These are phyloP conservation scores for Aquanectria penicillioides DNA, from an alignment of 2,329 filamentous ascomycete species.

Conservation along the genomic window DNA sequence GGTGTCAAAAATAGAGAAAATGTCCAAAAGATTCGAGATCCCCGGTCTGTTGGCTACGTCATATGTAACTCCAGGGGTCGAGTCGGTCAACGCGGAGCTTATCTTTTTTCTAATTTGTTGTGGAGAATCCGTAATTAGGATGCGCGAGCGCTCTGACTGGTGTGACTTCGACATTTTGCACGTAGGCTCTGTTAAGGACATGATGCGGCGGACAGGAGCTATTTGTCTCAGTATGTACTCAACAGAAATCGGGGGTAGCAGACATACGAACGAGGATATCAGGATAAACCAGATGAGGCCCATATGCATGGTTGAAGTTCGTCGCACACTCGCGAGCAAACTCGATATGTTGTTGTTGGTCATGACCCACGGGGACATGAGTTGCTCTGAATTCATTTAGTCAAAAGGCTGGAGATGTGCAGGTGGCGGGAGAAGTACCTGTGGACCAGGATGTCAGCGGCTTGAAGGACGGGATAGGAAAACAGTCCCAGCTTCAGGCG, in stretches of 20 bases:
- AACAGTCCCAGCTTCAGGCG: conserved; percentile 87
- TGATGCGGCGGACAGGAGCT: conserved; percentile 86
- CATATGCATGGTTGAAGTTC: conserved; percentile 84
- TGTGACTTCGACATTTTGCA: conserved; percentile 97
- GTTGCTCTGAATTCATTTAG: conserved; percentile 69
- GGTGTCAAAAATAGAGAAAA: conserved; percentile 76
- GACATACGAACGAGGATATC: conserved; percentile 75
- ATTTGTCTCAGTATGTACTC: neutral
- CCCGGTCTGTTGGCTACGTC: conserved; percentile 77
- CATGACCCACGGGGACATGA: conserved; percentile 95
- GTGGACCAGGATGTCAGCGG: conserved; percentile 92
- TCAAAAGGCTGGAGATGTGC: neutral
- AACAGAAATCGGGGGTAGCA: neutral
- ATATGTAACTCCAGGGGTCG: conserved; percentile 72
- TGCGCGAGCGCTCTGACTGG: conserved; percentile 75
- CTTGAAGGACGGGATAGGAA: conserved; percentile 95
- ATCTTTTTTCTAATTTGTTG: conserved; percentile 76
- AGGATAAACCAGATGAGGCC: conserved; percentile 71
- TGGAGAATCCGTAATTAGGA: conserved; percentile 80
- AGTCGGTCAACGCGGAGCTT: conserved; percentile 80
- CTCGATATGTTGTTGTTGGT: conserved; percentile 93
- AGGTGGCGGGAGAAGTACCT: conserved; percentile 55
- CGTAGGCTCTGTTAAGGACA: conserved; percentile 83
- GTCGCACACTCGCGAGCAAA: conserved; percentile 87
- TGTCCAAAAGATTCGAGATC: conserved; percentile 85